Percentiles rank a stretch among this genome's conserved stretches.
phyloP scores from a whole-genome alignment of 2,329 filamentous ascomycete genomes.

The Fusarium napiforme region DNA sequence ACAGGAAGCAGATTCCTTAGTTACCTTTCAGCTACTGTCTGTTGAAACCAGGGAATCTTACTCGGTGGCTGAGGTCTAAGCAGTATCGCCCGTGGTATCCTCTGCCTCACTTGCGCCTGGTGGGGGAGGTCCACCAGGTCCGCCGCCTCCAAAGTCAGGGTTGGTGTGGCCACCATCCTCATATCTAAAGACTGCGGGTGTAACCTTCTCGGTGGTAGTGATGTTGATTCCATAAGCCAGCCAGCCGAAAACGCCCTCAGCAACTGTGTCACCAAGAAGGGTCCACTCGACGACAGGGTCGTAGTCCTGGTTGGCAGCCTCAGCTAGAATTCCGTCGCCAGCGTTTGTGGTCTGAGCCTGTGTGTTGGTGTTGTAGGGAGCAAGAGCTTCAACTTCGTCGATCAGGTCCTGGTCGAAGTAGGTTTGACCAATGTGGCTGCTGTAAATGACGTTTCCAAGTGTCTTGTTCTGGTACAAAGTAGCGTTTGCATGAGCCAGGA shows the following conservation, averaged over 20 bases:
- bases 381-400: slow-evolving; percentile 57
- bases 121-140: not conserved
- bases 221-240: slow-evolving; percentile 62
- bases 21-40: too few species aligned
- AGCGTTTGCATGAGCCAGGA: slow-evolving; percentile 52
- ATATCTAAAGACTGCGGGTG: slow-evolving; percentile 5
- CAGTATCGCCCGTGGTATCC: not conserved
- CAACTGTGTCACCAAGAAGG: slow-evolving; percentile 62
- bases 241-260: slow-evolving; percentile 66
- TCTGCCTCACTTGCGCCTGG: fast-evolving
- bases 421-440: slow-evolving; percentile 70
- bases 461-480: slow-evolving; percentile 49
- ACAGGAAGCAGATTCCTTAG: too few species aligned
- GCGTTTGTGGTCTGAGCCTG: slow-evolving; percentile 46
- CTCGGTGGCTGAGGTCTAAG: not conserved
- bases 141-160: slow-evolving; percentile 2
- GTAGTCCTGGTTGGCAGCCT: slow-evolving; percentile 64
- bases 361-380: slow-evolving; percentile 60
- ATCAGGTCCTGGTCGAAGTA: slow-evolving; percentile 71
- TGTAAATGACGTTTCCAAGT: slow-evolving; percentile 49
- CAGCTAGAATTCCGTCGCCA: not conserved
- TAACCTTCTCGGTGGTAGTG: not conserved
- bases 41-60: too few species aligned
- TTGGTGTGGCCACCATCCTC: slow-evolving; percentile 9
- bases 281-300: slow-evolving; percentile 70